Conservation (phyloP, 805 yeast species). For the Cyberlindnera nakhonratchasimensis region DNA sequence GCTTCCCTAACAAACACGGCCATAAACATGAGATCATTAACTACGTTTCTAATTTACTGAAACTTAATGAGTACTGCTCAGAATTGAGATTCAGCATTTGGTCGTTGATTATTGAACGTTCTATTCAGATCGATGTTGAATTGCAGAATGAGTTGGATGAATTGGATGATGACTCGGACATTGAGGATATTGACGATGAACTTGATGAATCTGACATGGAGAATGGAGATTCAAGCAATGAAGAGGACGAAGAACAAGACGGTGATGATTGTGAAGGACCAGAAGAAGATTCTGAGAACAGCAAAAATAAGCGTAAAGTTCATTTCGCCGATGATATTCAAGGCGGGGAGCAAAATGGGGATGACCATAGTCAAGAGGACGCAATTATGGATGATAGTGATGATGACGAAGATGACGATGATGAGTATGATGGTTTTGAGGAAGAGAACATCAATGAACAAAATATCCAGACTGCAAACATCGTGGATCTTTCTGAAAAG, state of each 20-base stretch:
- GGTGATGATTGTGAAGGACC: slow-evolving; percentile 30
- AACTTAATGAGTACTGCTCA: slow-evolving; percentile 61
- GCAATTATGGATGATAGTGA: slow-evolving; percentile 23
- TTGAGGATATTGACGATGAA: slow-evolving; percentile 32
- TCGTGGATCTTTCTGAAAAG: slow-evolving; percentile 55
- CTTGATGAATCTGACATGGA: slow-evolving; percentile 32
- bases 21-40: slow-evolving; percentile 49
- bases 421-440: slow-evolving; percentile 46
- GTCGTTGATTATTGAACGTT: slow-evolving; percentile 74
- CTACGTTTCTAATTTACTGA: slow-evolving; percentile 63
- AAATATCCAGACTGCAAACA: slow-evolving; percentile 35
- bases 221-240: too few relatives aligned
- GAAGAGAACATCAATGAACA: slow-evolving; percentile 38
- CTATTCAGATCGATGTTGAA: slow-evolving; percentile 88
- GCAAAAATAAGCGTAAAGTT: slow-evolving; percentile 7
- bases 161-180: slow-evolving; percentile 45
- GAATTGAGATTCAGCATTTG: slow-evolving; percentile 74
- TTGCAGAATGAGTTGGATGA: slow-evolving; percentile 86
- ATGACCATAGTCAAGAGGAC: slow-evolving; percentile 17
- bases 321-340: slow-evolving; percentile 21
- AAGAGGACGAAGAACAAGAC: slow-evolving; percentile 17
- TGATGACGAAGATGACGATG: slow-evolving; percentile 34
- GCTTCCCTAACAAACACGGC: slow-evolving; percentile 80
- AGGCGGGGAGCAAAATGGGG: slow-evolving; percentile 15
- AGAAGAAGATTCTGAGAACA: slow-evolving; percentile 10